phyloP scores from a whole-genome alignment of 2,329 filamentous ascomycete species.

The Hymenoscyphus fraxineus region DNA sequence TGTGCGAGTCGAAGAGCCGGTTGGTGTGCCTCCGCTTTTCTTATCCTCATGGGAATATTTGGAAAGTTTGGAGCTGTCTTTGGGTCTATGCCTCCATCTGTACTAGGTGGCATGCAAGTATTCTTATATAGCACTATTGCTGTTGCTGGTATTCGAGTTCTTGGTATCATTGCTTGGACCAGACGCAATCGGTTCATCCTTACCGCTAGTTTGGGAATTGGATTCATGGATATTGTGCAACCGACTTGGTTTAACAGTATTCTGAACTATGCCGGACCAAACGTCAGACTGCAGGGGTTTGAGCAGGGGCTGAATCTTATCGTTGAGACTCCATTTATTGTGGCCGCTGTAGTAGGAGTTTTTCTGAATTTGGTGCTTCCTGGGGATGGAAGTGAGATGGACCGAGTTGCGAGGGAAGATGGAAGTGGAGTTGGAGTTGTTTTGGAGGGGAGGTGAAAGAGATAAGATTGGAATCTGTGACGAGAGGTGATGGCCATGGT shows the following conservation, averaged over 20 bases:
- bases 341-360: constrained; percentile 42
- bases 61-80: constrained; percentile 67
- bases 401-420: constrained; percentile 22
- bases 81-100: constrained; percentile 57
- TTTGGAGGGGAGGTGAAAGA: not conserved
- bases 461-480: not conserved
- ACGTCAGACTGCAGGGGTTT: constrained; percentile 38
- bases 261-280: constrained; percentile 37
- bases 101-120: constrained; percentile 50
- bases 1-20: constrained; percentile 67
- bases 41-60: constrained; percentile 67
- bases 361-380: constrained; percentile 42
- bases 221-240: constrained; percentile 47
- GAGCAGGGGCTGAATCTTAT: constrained; percentile 40
- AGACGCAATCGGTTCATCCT: constrained; percentile 64
- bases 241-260: constrained; percentile 39
- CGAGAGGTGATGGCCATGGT: no score
- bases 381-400: constrained; percentile 33
- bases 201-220: constrained; percentile 57
- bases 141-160: constrained; percentile 63
- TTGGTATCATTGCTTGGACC: constrained; percentile 58
- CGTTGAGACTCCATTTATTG: constrained; percentile 41
- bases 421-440: constrained; percentile 10
- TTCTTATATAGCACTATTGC: constrained; percentile 66
- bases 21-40: constrained; percentile 62